Conservation (phyloP, 805 yeast species). For the Scheffersomyces coipomensis region DNA sequence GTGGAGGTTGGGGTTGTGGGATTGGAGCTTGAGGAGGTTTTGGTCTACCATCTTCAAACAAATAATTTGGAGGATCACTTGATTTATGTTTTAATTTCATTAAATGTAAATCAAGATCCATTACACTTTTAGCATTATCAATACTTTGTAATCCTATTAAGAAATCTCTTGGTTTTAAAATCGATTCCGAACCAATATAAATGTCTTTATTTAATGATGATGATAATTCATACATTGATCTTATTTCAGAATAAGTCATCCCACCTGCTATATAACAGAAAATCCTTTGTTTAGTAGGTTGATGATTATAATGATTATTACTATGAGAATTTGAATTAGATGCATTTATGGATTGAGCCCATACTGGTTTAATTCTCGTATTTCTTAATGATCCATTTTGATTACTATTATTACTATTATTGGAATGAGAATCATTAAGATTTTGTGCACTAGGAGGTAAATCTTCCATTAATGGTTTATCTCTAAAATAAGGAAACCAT, state of each 20-base stretch:
- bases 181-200: slow-evolving; percentile 76
- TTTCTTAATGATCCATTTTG: slow-evolving; percentile 53
- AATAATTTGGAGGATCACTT: slow-evolving; percentile 41
- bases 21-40: slow-evolving; percentile 6
- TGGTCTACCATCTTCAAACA: slow-evolving; percentile 34
- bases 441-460: slow-evolving; percentile 15
- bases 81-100: slow-evolving; percentile 23
- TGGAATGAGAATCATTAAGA: background rate
- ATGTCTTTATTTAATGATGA: slow-evolving; percentile 65
- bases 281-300: slow-evolving; percentile 57
- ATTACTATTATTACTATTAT: background rate
- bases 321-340: slow-evolving; percentile 4
- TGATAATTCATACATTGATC: slow-evolving; percentile 72
- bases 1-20: slow-evolving; percentile 1
- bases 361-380: slow-evolving; percentile 70
- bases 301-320: slow-evolving; percentile 11
- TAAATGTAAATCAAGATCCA: slow-evolving; percentile 40
- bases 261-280: slow-evolving; percentile 90
- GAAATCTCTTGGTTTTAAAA: slow-evolving; percentile 57
- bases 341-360: slow-evolving; percentile 52
- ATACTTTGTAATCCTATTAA: slow-evolving; percentile 42
- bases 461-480: slow-evolving; percentile 61
- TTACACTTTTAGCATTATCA: slow-evolving; percentile 37
- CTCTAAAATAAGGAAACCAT: slow-evolving; percentile 71
- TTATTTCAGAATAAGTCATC: slow-evolving; percentile 75